Base-by-base conservation (phyloP, 2,329 filamentous ascomycete species). In the Acephala macrosclerotiorum region DNA sequence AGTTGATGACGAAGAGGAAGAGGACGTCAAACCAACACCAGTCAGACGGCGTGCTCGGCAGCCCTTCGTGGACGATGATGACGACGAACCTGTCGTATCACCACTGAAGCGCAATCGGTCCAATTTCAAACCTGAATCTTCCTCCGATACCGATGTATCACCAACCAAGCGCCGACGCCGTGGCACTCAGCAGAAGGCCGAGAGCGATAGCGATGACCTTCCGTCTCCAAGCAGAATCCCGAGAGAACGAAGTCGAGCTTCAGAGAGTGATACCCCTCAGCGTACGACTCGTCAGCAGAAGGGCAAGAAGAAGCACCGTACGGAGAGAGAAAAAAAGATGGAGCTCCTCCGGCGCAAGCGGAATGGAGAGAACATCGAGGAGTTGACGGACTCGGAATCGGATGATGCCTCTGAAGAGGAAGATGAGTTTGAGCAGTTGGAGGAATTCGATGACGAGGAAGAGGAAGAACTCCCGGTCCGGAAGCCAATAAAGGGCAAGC, bases 391-490 rank as follows among this genome's bases (percentile, higher is more conserved):
- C 18, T 79, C 79, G 0, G 77, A 77, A 47, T 76, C 76, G 14
- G 65, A 65, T 49, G 45, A 49, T 22, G n/a, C n/a, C 6, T 22
- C n/a, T 22, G 45, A 33, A 33, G 71, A 73, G 12, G 65, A 67
- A 9, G 65, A 69, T 2, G 64, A 69, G 22, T 29, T 53, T 36
- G 63, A 61, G n/a, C 56, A 65, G 9, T 76, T 86, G 1, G 84
- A 82, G 67, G 81, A 82, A 51, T 85, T 83, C 20, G 82, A 79
- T 6, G 84, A 87, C 61, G 84, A 83, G 47, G 71, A 70, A 11
- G 66, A 69, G 8, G 61, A 71, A 42, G 68, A 67, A 40, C 42
- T 57, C 22, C 40, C 63, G 1, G 53, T 58, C 22, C 40, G 49
- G 4, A 66, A 58, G 14, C 33, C 45, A 11, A 36, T 45, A 6